Base-by-base conservation (phyloP, 2,329 filamentous ascomycete species). In the Aspergillus calidoustus region DNA sequence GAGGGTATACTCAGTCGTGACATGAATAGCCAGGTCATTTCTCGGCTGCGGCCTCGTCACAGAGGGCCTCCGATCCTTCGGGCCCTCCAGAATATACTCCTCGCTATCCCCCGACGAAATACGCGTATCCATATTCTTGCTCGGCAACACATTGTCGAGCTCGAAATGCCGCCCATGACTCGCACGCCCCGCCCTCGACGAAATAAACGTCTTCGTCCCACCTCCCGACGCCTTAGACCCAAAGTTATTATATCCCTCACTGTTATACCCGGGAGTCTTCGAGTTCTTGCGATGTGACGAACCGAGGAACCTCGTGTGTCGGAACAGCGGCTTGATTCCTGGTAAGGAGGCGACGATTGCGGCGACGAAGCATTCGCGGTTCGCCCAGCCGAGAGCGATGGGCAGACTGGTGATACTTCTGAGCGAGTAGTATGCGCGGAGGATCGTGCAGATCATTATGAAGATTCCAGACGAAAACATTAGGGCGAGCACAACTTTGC, bases 351-450 rank as follows among this genome's bases (percentile, higher is more conserved):
- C 66, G 30, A 66, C 63, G 5, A 68, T 57, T 15, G 54, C 64
- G 6, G 64, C 62, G n/a, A 68, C 64, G 19, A 68, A 47, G 13
- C 57, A 54, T 30, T 68, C 64, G 30, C 66, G 64, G 48, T 63
- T 64, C 6, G 66, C 66, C 66, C 66, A 68, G 28, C 66, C 66
- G 8, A 68, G 61, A 0, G 66, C 66, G 3, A 57, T 64, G 5
- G 63, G 38, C 0, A 68, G 50, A 3, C 54, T 63, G 38, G 57
- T 49, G 41, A 68, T 63, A 17, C 65, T 50, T n/a, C 60, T 65
- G 28, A 68, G 51, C n/a, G 66, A 69, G 64, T 67, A 69, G 50
- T 68, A 67, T n/a, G 67, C 64, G 34, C 67, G 63, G 15, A 69
- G 62, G 25, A 64, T 44, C 15, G 65, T 62, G 38, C 56, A 59